Evolutionary conservation across 2,329 filamentous ascomycete genomes (phyloP).

Genomic region (Verticillium isaacii): DNA sequence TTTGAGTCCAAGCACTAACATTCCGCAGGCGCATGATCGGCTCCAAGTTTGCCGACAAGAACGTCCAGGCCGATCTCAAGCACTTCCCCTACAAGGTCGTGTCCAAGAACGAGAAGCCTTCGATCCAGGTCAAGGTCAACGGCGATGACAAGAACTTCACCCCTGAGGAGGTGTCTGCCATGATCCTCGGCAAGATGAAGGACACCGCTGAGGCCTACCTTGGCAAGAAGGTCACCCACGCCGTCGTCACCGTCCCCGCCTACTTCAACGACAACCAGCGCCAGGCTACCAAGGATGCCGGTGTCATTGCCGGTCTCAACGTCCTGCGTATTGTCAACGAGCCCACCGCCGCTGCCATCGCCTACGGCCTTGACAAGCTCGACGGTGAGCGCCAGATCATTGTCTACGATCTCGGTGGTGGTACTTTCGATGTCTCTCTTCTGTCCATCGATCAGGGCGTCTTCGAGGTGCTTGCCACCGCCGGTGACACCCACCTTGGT

Average conservation of each 20-base stretch:
- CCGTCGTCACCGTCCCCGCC: conserved; percentile 89
- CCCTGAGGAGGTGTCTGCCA: conserved; percentile 75
- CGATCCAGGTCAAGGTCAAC: conserved; percentile 69
- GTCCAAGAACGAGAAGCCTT: conserved; percentile 85
- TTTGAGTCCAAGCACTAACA: conserved; percentile 13
- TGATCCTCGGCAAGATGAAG: conserved; percentile 83
- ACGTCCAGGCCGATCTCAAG: conserved; percentile 91
- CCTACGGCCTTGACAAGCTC: conserved; percentile 88
- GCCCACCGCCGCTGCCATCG: conserved; percentile 90
- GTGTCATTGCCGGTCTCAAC: conserved; percentile 86
- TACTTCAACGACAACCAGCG: conserved; percentile 99
- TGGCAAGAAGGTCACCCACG: conserved; percentile 78
- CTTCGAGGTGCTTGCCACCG: conserved; percentile 90
- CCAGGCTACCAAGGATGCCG: conserved; percentile 94
- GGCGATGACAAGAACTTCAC: conserved; percentile 68
- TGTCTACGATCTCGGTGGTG: conserved; percentile 90
- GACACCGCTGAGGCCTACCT: conserved; percentile 75
- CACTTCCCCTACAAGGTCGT: conserved; percentile 97
- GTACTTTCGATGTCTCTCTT: conserved; percentile 92
- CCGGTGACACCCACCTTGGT: conserved; percentile 95
- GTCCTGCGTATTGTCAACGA: conserved; percentile 96
- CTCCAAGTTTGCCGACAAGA: conserved; percentile 77
- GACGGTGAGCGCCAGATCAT: conserved; percentile 82
- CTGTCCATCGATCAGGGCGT: conserved; percentile 88
- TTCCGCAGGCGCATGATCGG: conserved; percentile 69